Evolutionary conservation across 2,329 filamentous ascomycete species (phyloP), one percentile per base, ranked within the genome.

Genomic region (Xylariaceae sp.): DNA sequence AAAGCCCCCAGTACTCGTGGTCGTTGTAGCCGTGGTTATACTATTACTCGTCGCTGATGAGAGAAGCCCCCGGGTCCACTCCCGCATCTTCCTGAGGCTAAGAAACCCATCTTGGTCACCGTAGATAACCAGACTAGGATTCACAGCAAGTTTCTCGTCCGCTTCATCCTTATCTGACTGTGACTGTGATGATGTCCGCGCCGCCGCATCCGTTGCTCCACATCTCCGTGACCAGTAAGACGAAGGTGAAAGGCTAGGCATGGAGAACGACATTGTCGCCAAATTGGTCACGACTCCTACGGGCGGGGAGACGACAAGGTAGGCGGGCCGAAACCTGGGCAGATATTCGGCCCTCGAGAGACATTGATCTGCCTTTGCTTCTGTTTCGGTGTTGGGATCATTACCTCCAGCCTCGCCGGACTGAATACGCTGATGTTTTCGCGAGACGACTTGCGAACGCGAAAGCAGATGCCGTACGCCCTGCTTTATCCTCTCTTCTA

Each of bases 31-130:
- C n/a, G n/a, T n/a, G n/a, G n/a, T n/a, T n/a, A n/a, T n/a, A n/a
- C n/a, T n/a, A n/a, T n/a, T n/a, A n/a, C n/a, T n/a, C 2, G 62
- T 64, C 0, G 64, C 60, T 32, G 54, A 56, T 11, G 64, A 61
- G 16, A 66, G 63, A 36, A 91, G 66, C 48, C 71, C 74, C 33
- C 69, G 67, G 8, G 72, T 71, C 91, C 91, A 95, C 1, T 72
- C 67, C 10, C 77, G 74, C 55, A 91, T 70, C 63, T 80, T 86
- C 47, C 73, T 76, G 3, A 71, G 71, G 1, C 82, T 77, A 1
- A 87, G 83, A 53, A 96, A 94, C 0, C 75, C 67, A 63, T 97
- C 91, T 4, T 77, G 72, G 40, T 84, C 80, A 1, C 91, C 92
- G 59, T 83, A 95, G 0, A 95, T 65, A 0, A 80, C 82, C 25